phyloP scores from a whole-genome alignment of 2,329 filamentous ascomycete genomes.

The Fusarium sp. region DNA sequence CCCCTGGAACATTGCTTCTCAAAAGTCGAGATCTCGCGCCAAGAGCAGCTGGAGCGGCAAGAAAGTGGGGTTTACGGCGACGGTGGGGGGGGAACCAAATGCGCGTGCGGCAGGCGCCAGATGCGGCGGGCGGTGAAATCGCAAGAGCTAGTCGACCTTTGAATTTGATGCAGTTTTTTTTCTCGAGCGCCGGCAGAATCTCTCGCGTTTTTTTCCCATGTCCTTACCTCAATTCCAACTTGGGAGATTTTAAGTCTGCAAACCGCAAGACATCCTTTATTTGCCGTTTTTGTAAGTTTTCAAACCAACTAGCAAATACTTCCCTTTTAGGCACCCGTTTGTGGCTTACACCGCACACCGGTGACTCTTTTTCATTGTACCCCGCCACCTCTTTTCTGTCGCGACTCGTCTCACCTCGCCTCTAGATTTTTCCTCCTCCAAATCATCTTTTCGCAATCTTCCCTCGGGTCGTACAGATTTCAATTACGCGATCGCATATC shows the following conservation, averaged over 20 bases:
- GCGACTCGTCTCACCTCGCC: constrained; percentile 39
- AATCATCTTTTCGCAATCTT: constrained; percentile 3
- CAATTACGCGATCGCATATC: constrained; percentile 23
- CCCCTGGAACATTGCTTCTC: constrained; percentile 1
- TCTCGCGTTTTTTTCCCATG: constrained; percentile 30
- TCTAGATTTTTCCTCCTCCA: constrained; percentile 20
- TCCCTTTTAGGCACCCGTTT: constrained; percentile 7
- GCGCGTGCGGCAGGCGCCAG: constrained; percentile 27
- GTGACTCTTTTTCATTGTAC: constrained; percentile 44
- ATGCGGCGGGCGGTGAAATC: constrained; percentile 48
- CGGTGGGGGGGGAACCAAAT: constrained; percentile 23
- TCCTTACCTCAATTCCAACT: constrained; percentile 25
- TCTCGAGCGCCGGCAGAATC: constrained; percentile 44
- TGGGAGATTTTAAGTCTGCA: neutral
- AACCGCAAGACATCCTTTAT: neutral
- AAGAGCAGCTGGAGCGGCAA: constrained; percentile 14
- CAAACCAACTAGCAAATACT: neutral
- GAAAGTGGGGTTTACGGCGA: constrained; percentile 34
- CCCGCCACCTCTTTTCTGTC: constrained; percentile 46
- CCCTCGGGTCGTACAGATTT: constrained; percentile 14
- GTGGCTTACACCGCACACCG: constrained; percentile 26
- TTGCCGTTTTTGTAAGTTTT: constrained; percentile 26
- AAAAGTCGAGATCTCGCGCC: neutral
- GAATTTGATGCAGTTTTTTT: constrained; percentile 42
- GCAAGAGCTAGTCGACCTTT: constrained; percentile 39